Evolutionary conservation across 345 rosid species (phyloP).

Genomic region (Mangifera indica): DNA sequence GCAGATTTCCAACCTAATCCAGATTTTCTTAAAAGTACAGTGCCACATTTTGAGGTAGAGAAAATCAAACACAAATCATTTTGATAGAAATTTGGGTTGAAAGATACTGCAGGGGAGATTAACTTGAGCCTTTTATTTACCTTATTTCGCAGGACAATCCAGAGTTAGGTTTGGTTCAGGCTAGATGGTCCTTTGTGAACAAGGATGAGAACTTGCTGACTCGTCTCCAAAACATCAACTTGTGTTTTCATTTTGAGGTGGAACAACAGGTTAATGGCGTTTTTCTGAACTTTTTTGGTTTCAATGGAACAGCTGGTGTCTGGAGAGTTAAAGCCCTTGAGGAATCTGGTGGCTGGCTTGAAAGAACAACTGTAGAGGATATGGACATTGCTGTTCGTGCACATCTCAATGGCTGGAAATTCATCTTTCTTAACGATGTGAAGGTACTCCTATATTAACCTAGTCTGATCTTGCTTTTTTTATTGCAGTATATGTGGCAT

Average conservation of each 20-base stretch:
- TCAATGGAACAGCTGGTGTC: conserved; percentile 89
- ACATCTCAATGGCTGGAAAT: conserved; percentile 87
- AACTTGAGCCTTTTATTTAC: conserved; percentile 2
- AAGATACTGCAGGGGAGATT: not conserved
- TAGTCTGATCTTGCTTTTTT: too few species aligned
- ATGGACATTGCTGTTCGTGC: conserved; percentile 94
- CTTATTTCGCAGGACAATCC: conserved; percentile 54
- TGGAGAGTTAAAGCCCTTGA: conserved; percentile 89
- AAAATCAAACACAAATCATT: not conserved
- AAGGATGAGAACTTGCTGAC: conserved; percentile 83
- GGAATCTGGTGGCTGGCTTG: conserved; percentile 93
- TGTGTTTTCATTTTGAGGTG: conserved; percentile 83
- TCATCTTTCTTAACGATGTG: conserved; percentile 75
- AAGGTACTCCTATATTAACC: conserved; percentile 42
- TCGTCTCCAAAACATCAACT: conserved; percentile 79
- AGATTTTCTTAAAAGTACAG: conserved; percentile 64
- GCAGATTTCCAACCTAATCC: conserved; percentile 84
- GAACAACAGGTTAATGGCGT: conserved; percentile 81
- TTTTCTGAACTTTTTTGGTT: conserved; percentile 82
- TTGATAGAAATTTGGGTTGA: not conserved
- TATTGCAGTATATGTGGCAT: too few species aligned
- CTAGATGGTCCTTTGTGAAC: conserved; percentile 83
- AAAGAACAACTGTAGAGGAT: conserved; percentile 81
- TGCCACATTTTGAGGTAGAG: conserved; percentile 79
- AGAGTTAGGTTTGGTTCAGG: conserved; percentile 72